phyloP scores from a whole-genome alignment of 75 land plant species.

The Azolla pinnata region DNA sequence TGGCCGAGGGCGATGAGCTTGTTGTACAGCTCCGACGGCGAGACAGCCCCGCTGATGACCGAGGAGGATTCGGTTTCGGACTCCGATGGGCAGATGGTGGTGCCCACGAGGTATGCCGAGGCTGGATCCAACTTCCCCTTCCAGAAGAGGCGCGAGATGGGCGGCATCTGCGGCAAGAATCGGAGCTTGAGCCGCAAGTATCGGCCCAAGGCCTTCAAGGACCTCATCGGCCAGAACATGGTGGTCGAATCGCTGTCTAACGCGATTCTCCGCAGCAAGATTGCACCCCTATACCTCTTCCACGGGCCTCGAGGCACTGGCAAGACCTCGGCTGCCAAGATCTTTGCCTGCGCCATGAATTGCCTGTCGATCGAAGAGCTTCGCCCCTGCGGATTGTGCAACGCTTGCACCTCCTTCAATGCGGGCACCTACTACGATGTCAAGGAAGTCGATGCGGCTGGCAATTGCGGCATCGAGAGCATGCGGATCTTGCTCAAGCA shows the following conservation, averaged over 20 bases:
- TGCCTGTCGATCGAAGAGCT: conserved; percentile 15
- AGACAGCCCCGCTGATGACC: conserved; percentile 2
- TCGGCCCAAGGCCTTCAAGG: conserved; percentile 26
- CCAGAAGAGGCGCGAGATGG: background rate
- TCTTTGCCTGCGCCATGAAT: conserved; percentile 21
- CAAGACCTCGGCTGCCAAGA: conserved; percentile 23
- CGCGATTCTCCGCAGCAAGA: conserved; percentile 16
- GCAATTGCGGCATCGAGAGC: conserved; percentile 11
- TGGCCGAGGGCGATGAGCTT: background rate
- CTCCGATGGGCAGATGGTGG: background rate
- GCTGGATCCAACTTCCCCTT: background rate
- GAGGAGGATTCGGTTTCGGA: too few species aligned
- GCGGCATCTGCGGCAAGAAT: background rate
- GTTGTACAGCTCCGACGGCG: background rate
- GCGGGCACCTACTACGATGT: conserved; percentile 13
- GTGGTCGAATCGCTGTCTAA: conserved; percentile 20
- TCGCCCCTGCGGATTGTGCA: conserved; percentile 22
- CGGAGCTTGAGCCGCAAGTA: conserved; percentile 28
- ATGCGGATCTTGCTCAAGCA: conserved; percentile 6
- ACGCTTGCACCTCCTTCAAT: conserved; percentile 9
- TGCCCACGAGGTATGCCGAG: background rate
- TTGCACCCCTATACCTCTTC: conserved; percentile 30
- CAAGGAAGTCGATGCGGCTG: conserved; percentile 21
- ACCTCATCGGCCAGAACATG: conserved; percentile 24
- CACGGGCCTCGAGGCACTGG: conserved; percentile 32